Conservation (phyloP, 2,329 filamentous ascomycete genomes). For the Arthrocladium fulminans region DNA sequence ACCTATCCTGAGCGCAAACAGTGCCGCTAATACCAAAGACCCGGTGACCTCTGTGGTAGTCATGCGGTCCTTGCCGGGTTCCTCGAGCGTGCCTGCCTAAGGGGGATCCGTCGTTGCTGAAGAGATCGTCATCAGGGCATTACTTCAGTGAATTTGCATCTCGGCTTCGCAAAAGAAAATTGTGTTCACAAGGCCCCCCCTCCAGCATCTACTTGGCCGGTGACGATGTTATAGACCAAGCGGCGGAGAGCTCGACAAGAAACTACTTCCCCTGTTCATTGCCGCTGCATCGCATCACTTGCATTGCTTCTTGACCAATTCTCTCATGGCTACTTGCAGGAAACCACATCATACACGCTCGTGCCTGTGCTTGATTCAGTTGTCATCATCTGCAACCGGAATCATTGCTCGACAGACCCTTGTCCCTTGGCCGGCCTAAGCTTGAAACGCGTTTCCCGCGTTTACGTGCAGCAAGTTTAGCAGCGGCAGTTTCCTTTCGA, state of each 20-base stretch:
- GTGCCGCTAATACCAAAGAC: background rate
- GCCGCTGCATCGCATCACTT: conserved; percentile 3
- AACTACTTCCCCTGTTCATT: background rate
- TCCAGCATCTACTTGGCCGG: background rate
- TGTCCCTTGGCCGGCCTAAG: background rate
- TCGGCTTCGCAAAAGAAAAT: background rate
- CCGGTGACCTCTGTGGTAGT: background rate
- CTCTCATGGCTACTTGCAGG: conserved; percentile 3
- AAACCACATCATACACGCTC: background rate
- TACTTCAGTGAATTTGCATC: background rate
- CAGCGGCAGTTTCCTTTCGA: background rate
- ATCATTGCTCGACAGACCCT: background rate
- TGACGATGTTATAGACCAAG: background rate
- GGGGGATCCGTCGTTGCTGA: background rate
- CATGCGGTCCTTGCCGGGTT: background rate
- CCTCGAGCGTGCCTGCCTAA: conserved; percentile 2
- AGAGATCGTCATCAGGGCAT: conserved; percentile 4
- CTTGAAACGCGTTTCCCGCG: conserved; percentile 2
- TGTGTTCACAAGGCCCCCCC: background rate
- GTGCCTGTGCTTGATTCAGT: background rate
- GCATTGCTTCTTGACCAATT: conserved; percentile 8
- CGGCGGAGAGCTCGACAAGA: background rate
- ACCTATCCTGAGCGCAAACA: background rate
- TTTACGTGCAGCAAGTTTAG: background rate
- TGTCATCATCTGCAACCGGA: background rate